phyloP scores from a whole-genome alignment of 768 basidiomycete species.

The Amanita jacksonii region DNA sequence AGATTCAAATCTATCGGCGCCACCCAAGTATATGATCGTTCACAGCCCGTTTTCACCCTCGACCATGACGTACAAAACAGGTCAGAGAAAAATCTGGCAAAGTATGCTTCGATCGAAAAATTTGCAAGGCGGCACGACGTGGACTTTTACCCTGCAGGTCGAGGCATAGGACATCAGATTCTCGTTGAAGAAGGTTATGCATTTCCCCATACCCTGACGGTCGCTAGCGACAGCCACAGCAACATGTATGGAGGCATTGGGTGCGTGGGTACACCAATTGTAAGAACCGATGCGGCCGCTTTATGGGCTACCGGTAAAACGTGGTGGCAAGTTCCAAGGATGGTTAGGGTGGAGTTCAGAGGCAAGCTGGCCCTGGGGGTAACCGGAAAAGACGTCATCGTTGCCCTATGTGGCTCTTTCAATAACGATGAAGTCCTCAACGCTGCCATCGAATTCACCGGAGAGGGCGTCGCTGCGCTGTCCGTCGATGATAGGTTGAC shows the following conservation, averaged over 20 bases:
- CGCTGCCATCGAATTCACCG: conserved; percentile 92
- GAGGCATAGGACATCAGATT: conserved; percentile 96
- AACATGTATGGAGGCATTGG: conserved; percentile 99
- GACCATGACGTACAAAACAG: conserved; percentile 99
- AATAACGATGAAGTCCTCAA: conserved; percentile 96
- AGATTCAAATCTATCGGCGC: conserved; percentile 96
- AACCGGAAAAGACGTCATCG: conserved; percentile 96
- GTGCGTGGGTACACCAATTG: conserved; percentile 95
- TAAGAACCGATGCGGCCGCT: conserved; percentile 89
- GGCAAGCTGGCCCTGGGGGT: conserved; percentile 82
- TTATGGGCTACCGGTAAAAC: conserved; percentile 98
- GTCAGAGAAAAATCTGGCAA: conserved; percentile 78
- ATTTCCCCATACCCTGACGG: conserved; percentile 90
- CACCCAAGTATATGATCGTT: conserved; percentile 67
- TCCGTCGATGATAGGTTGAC: conserved; percentile 89
- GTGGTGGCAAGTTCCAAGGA: conserved; percentile 99
- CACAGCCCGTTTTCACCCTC: conserved; percentile 89
- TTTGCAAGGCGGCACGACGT: conserved; percentile 80
- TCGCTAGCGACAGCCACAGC: conserved; percentile 92
- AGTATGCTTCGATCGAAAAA: conserved; percentile 86
- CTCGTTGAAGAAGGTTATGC: conserved; percentile 98
- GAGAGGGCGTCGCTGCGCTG: conserved; percentile 72
- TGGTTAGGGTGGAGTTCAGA: conserved; percentile 88
- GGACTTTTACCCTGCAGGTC: conserved; percentile 95
- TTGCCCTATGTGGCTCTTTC: conserved; percentile 92